Evolutionary conservation across 169 alveolate genomes (phyloP).

Genomic region (Babesia sp.): DNA sequence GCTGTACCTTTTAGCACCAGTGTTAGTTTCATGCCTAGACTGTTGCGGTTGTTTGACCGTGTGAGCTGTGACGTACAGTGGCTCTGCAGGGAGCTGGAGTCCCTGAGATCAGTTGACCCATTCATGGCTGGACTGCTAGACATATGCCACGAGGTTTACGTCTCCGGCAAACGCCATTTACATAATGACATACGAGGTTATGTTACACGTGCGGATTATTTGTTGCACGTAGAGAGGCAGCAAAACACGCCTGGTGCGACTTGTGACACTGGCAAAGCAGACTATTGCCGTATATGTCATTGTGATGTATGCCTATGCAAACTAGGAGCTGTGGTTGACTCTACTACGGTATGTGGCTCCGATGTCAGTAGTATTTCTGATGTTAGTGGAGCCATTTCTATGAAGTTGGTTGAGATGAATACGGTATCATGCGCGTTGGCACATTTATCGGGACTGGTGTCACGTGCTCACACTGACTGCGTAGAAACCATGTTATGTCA

Average conservation of each 20-base stretch:
- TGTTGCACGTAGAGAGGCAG: constrained; percentile 19
- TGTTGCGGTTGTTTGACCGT: constrained; percentile 30
- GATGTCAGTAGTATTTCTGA: neutral
- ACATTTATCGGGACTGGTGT: constrained; percentile 26
- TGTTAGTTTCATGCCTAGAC: constrained; percentile 10
- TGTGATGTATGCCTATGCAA: constrained; percentile 47
- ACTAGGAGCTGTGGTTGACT: neutral
- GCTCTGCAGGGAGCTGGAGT: constrained; percentile 14
- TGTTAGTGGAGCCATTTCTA: neutral
- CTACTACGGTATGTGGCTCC: neutral
- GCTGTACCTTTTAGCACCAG: neutral
- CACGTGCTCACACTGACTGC: constrained; percentile 34
- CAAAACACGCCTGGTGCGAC: neutral
- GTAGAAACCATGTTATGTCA: constrained; percentile 4
- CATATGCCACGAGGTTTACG: constrained; percentile 45
- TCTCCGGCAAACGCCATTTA: constrained; percentile 43
- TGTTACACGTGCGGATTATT: constrained; percentile 45
- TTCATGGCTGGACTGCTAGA: constrained; percentile 42
- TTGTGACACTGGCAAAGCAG: neutral
- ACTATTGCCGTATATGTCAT: constrained; percentile 39
- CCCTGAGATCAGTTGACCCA: constrained; percentile 29
- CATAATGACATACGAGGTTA: constrained; percentile 40
- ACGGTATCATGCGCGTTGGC: constrained; percentile 44
- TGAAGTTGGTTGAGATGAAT: constrained; percentile 57
- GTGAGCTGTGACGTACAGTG: constrained; percentile 31